Base-by-base conservation (phyloP, 768 basidiomycete genomes). In the Naganishia antarctica region DNA sequence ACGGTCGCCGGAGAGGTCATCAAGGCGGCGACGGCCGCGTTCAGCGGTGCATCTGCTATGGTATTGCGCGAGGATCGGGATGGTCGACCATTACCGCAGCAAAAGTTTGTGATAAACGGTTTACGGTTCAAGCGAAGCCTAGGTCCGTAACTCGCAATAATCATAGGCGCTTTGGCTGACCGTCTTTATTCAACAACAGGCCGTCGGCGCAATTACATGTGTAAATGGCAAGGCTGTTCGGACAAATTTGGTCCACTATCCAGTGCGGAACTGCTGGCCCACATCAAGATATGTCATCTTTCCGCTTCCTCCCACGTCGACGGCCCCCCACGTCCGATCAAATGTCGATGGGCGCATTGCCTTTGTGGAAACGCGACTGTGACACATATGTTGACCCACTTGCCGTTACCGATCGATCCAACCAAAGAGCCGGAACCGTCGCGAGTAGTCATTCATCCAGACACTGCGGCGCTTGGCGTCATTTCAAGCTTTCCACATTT, bases 1-100 rank as follows among this genome's bases (percentile, higher is more conserved):
- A 83, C 92, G 2, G 84, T 86, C 2, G 93, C 96, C 0, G 87
- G 90, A 0, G 94, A 99, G 46, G 89, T 96, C 51, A 97, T 99
- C 76, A 93, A 94, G 78, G 89, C 89, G 67, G 89, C 93, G 66
- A 90, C 84, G 51, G 79, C 84, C 11, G 87, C 92, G 28, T 94
- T 91, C 71, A 87, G 90, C 6, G 83, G 85, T 50, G 91, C 91
- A 0, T 84, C 86, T 69, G 91, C 93, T 0, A 90, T 90, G 85
- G 89, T 93, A 23, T 81, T 89, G 37, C 83, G 81, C 37, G 61
- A 71, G 49, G 87, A 86, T 31, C 48, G 60, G 21, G 70, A 73
- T 2, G 63, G 57, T 6, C 66, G 72, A 15, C 66, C 53, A 16
- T 63, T 67, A 0, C 83, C 84, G 5, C 82, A 84, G 4, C 87